Percentiles rank a stretch among this genome's conserved stretches.
phyloP scores from a whole-genome alignment of 2,329 filamentous ascomycete species.

The Fusarium sp. region DNA sequence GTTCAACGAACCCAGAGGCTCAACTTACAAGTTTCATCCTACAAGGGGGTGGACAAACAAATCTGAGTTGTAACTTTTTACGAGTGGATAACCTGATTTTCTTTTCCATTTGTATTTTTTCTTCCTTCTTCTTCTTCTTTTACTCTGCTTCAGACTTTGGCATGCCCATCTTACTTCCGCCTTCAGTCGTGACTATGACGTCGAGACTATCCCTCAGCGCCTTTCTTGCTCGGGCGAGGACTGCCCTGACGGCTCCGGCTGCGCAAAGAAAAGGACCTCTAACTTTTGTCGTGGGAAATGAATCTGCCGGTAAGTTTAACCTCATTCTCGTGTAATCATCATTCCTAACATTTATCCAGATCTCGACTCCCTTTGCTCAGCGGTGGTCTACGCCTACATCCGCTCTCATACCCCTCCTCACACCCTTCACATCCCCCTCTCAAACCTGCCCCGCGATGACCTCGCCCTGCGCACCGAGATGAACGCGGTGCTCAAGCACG shows the following conservation, averaged over 20 bases:
- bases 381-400: slow-evolving; percentile 80
- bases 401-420: slow-evolving; percentile 68
- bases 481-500: slow-evolving; percentile 70
- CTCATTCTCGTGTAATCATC: neutral
- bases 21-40: slow-evolving; percentile 33
- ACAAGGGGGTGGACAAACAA: neutral
- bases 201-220: slow-evolving; percentile 56
- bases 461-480: slow-evolving; percentile 81
- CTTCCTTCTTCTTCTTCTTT: neutral
- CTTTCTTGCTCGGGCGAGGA: slow-evolving; percentile 65
- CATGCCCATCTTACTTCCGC: neutral
- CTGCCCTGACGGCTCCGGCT: slow-evolving; percentile 58
- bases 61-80: slow-evolving; percentile 12
- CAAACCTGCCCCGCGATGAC: slow-evolving; percentile 76
- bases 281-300: slow-evolving; percentile 75
- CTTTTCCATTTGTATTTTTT: neutral
- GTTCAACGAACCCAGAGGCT: slow-evolving; percentile 6
- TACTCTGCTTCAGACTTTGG: neutral
- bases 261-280: slow-evolving; percentile 61
- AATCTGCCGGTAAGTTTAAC: slow-evolving; percentile 68
- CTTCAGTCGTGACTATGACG: slow-evolving; percentile 40
- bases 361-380: slow-evolving; percentile 82
- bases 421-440: slow-evolving; percentile 76
- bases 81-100: neutral
- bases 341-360: slow-evolving; percentile 59